Evolutionary conservation across 306 rosid species (phyloP), one percentile per base, ranked within the genome.

Genomic region (Inga oerstediana): DNA sequence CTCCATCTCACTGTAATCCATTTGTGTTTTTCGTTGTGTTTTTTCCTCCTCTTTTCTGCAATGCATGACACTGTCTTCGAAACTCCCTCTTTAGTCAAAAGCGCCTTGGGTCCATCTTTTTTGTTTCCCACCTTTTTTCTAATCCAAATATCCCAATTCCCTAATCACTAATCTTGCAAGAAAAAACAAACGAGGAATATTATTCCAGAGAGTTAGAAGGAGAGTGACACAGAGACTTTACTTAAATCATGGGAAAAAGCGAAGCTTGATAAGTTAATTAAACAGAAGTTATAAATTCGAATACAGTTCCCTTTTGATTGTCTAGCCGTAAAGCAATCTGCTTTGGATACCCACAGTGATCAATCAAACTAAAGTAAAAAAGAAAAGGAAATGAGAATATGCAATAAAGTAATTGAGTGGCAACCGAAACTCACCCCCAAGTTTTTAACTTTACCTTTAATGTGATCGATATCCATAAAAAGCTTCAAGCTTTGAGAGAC

Each of bases 241-340:
- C 82, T 89, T 64, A 80, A 81, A 85, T 87, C 89, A 85, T 72
- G 82, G 86, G 20, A 20, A 51, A 46, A 80, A 84, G 51, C 64
- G 39, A 75, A 58, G 30, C 64, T 39, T 4, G 64, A 59, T 10
- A 68, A 81, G 78, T 76, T 86, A 59, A 80, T 80, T 32, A 86
- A 39, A 80, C 79, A 85, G 71, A 73, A 64, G 80, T 76, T 61
- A 79, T 75, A 75, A 83, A 80, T 72, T 81, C 86, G 83, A 83
- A 80, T 75, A 83, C 88, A 85, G 67, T 81, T 82, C 79, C 80
- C 71, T 43, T 79, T 22, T 83, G 85, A 76, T 88, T 88, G 88
- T 88, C 87, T 93, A 89, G 80, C 92, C 78, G 84, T 87, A 93
- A 92, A 95, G 97, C 95, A 90, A 90, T 66, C 86, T 74, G 83